These are phyloP conservation scores for Penicillium bovifimosum DNA, from an alignment of 495 filamentous ascomycete species.

Conservation along the genomic window DNA sequence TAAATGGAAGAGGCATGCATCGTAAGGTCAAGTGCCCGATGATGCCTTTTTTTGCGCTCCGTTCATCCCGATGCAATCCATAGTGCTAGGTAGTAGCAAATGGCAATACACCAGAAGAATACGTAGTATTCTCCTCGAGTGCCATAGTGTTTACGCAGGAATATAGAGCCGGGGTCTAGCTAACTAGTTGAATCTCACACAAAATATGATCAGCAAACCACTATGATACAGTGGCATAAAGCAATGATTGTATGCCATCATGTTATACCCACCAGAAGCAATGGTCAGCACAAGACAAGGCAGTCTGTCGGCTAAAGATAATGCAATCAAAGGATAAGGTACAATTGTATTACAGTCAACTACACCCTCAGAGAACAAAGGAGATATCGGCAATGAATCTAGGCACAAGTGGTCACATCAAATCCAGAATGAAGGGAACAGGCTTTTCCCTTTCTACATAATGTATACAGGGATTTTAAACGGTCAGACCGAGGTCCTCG, in stretches of 20 bases:
- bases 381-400: conserved; percentile 40
- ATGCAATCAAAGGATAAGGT: conserved; percentile 24
- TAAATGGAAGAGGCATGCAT: too few relatives aligned
- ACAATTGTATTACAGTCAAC: conserved; percentile 49
- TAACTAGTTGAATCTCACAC: too few relatives aligned
- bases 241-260: not conserved
- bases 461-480: conserved; percentile 58
- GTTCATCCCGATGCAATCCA: too few relatives aligned
- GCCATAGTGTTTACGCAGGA: too few relatives aligned
- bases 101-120: too few relatives aligned
- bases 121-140: too few relatives aligned
- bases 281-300: not conserved
- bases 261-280: not conserved
- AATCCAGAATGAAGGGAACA: conserved; percentile 29
- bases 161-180: too few relatives aligned
- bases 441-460: conserved; percentile 40
- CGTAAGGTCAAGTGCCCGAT: too few relatives aligned
- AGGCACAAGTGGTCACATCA: conserved; percentile 36
- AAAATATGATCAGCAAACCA: not conserved
- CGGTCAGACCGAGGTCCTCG: conserved; percentile 87
- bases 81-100: too few relatives aligned
- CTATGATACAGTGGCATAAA: not conserved
- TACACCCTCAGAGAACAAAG: conserved; percentile 37
- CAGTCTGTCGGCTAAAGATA: not conserved
- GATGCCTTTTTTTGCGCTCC: too few relatives aligned